Conservation (phyloP, 257 asterid species). For the Echium plantagineum region DNA sequence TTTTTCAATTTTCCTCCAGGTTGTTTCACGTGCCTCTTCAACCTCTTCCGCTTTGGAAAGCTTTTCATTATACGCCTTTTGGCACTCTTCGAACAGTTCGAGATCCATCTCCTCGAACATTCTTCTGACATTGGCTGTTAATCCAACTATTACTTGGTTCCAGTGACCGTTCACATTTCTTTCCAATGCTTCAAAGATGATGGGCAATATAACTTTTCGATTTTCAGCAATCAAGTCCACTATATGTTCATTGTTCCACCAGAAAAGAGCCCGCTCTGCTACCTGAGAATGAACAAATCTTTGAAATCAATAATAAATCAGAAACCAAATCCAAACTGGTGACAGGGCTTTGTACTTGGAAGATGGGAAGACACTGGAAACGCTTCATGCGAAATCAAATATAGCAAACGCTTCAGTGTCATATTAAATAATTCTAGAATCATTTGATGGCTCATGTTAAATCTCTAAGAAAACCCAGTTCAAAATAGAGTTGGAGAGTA, state of each 20-base stretch:
- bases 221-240: constrained; percentile 67
- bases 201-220: constrained; percentile 56
- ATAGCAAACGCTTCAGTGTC: neutral
- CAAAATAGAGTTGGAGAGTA: neutral
- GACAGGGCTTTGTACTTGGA: neutral
- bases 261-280: constrained; percentile 85
- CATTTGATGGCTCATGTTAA: neutral
- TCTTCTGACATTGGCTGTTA: constrained; percentile 62
- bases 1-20: constrained; percentile 80
- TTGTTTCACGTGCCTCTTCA: constrained; percentile 39
- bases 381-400: neutral
- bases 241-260: constrained; percentile 92
- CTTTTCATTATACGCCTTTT: constrained; percentile 43
- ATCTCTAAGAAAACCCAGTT: too few relatives aligned
- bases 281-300: constrained; percentile 39
- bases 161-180: constrained; percentile 63
- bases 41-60: constrained; percentile 42
- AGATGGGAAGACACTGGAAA: neutral
- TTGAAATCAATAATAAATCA: constrained; percentile 3
- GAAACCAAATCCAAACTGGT: neutral
- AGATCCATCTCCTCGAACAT: constrained; percentile 85
- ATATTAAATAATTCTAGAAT: too few relatives aligned
- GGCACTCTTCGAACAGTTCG: constrained; percentile 73
- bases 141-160: constrained; percentile 78
- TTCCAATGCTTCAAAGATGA: constrained; percentile 67